A percentile compares a stretch with the other conserved stretches of the same genome.
Evolutionary conservation across 2,329 filamentous ascomycete species (phyloP).

Genomic region (Achaetomium macrosporum): DNA sequence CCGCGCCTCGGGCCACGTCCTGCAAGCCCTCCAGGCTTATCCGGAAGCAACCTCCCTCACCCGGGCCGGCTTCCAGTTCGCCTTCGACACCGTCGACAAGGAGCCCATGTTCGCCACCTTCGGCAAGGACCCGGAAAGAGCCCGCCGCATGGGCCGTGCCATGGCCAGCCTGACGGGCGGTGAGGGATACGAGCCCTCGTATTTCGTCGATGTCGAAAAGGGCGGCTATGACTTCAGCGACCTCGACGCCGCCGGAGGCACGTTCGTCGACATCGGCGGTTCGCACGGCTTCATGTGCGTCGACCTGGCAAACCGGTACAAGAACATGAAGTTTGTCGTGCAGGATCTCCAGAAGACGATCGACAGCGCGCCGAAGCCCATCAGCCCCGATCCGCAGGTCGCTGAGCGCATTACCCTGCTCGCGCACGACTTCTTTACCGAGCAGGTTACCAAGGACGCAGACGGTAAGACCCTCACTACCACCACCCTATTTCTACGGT

Average conservation of each 20-base stretch:
- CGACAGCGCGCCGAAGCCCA: conserved; percentile 39
- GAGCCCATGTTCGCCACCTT: conserved; percentile 52
- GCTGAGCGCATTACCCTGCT: conserved; percentile 38
- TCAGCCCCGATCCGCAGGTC: conserved; percentile 35
- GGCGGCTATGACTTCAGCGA: conserved; percentile 46
- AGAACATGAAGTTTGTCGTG: conserved; percentile 48
- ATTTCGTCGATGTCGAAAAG: conserved; percentile 40
- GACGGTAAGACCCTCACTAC: conserved; percentile 36
- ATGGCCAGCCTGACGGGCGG: conserved; percentile 51
- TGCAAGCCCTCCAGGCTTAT: conserved; percentile 39
- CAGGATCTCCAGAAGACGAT: conserved; percentile 49
- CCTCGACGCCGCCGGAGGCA: conserved; percentile 40
- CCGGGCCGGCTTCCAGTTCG: conserved; percentile 46
- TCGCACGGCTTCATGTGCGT: conserved; percentile 52
- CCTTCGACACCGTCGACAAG: conserved; percentile 43
- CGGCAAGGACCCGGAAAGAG: conserved; percentile 41
- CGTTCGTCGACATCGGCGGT: conserved; percentile 54
- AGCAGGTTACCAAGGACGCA: conserved; percentile 47
- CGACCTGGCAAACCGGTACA: conserved; percentile 47
- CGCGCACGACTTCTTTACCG: conserved; percentile 53
- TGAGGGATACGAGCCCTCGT: conserved; percentile 49
- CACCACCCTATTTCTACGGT: not conserved
- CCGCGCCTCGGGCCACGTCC: conserved; percentile 41
- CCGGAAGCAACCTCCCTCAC: conserved; percentile 45
- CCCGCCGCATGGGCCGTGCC: conserved; percentile 47